These are phyloP conservation scores for Trifolium subterraneum DNA, from an alignment of 306 rosid species.

Conservation along the genomic window DNA sequence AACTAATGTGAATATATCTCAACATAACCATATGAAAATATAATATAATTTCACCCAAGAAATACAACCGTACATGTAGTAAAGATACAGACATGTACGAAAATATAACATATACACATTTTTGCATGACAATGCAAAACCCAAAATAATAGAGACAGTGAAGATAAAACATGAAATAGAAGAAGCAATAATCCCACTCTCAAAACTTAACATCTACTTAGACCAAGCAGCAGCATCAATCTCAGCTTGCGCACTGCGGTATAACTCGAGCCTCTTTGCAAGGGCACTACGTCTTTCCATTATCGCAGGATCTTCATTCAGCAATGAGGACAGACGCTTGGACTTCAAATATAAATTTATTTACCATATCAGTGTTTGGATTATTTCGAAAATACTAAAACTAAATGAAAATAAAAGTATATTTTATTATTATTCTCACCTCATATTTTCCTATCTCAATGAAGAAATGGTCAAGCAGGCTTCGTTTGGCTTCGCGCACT, in stretches of 20 bases:
- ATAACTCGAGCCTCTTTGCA: conserved; percentile 83
- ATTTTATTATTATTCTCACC: conserved; percentile 45
- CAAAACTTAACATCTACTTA: conserved; percentile 54
- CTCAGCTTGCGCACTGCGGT: conserved; percentile 88
- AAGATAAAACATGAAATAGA: conserved; percentile 16
- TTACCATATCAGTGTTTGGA: neutral
- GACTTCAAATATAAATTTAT: conserved; percentile 49
- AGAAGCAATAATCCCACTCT: neutral
- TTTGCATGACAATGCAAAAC: conserved; percentile 6
- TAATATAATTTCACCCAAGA: too few relatives aligned
- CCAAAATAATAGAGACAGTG: neutral
- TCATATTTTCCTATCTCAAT: conserved; percentile 83
- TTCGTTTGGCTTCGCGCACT: conserved; percentile 90
- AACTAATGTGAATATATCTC: too few relatives aligned
- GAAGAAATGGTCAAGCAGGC: conserved; percentile 84
- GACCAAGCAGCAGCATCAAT: conserved; percentile 93
- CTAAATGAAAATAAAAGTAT: neutral
- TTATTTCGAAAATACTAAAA: neutral
- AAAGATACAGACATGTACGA: too few relatives aligned
- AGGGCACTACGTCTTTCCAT: conserved; percentile 85
- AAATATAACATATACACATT: conserved; percentile 1
- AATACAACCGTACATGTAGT: too few relatives aligned
- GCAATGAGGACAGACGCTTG: conserved; percentile 70
- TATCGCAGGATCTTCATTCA: conserved; percentile 93
- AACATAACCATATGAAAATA: too few relatives aligned